phyloP scores from a whole-genome alignment of 495 filamentous ascomycete genomes.

The Parachaetomium inaequale region DNA sequence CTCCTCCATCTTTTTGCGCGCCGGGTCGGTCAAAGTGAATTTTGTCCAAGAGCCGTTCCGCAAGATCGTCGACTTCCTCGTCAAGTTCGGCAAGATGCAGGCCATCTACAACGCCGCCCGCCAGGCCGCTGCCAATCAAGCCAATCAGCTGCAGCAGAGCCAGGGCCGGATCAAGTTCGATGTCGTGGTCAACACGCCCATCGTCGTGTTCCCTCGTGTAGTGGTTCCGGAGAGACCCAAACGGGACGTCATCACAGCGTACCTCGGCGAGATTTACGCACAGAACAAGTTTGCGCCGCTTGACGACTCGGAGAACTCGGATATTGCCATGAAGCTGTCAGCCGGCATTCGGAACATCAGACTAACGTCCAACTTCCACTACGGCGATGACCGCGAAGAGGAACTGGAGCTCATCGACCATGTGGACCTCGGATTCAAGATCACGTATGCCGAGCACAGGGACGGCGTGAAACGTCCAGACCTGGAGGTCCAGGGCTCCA shows the following conservation, averaged over 20 bases:
- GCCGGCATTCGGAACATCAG: conserved; percentile 90
- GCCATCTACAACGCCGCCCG: conserved; percentile 96
- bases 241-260: conserved; percentile 83
- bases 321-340: conserved; percentile 81
- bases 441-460: conserved; percentile 86
- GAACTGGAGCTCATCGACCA: conserved; percentile 95
- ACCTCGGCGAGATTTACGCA: conserved; percentile 94
- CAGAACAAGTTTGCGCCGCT: conserved; percentile 86
- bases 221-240: conserved; percentile 55
- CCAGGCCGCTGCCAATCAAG: conserved; percentile 91
- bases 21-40: conserved; percentile 92
- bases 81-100: conserved; percentile 99
- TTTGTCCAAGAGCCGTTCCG: conserved; percentile 96
- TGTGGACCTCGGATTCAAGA: conserved; percentile 85
- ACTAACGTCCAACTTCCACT: conserved; percentile 86
- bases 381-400: conserved; percentile 64
- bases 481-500: conserved; percentile 80
- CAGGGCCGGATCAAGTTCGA: conserved; percentile 90
- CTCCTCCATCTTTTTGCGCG: conserved; percentile 79
- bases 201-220: conserved; percentile 83
- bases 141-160: conserved; percentile 85
- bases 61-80: conserved; percentile 94
- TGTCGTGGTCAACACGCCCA: conserved; percentile 87
- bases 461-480: conserved; percentile 76
- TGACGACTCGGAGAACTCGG: conserved; percentile 63